Evolutionary conservation across 768 basidiomycete species (phyloP).

Genomic region (Boletus bicolor): DNA sequence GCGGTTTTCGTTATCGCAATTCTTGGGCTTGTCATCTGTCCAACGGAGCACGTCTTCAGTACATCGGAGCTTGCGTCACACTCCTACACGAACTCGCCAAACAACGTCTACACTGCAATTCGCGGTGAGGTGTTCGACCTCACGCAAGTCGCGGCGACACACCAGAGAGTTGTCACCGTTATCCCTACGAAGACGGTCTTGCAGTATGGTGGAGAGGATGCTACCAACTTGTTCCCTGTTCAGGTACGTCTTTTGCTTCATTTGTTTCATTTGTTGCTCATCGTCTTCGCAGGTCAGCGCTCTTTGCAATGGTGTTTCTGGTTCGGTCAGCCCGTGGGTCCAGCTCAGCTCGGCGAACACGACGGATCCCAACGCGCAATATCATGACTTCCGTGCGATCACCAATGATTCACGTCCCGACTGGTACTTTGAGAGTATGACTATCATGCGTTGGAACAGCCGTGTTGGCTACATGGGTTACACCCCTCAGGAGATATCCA

Average conservation of each 20-base stretch:
- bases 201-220: conserved; percentile 76
- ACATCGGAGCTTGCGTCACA: conserved; percentile 71
- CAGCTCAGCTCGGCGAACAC: conserved; percentile 73
- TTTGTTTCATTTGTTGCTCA: background rate
- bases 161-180: conserved; percentile 66
- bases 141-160: conserved; percentile 59
- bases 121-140: conserved; percentile 96
- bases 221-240: conserved; percentile 86
- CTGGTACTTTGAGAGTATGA: conserved; percentile 98
- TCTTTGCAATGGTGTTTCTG: conserved; percentile 83
- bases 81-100: conserved; percentile 57
- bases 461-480: conserved; percentile 88
- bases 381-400: conserved; percentile 93
- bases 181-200: conserved; percentile 72
- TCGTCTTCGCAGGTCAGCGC: conserved; percentile 66
- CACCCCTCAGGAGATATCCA: conserved; percentile 70
- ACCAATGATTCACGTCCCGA: conserved; percentile 91
- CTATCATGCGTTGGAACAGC: conserved; percentile 83
- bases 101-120: conserved; percentile 77
- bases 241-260: conserved; percentile 51
- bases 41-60: conserved; percentile 90
- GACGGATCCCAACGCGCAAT: conserved; percentile 70
- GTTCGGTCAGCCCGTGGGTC: conserved; percentile 82
- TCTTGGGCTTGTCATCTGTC: conserved; percentile 87
- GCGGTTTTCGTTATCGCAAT: conserved; percentile 92